Percentiles rank a stretch among this genome's conserved stretches.
Conservation (phyloP, 768 basidiomycete genomes). For the Cystofilobasidium capitatum region DNA sequence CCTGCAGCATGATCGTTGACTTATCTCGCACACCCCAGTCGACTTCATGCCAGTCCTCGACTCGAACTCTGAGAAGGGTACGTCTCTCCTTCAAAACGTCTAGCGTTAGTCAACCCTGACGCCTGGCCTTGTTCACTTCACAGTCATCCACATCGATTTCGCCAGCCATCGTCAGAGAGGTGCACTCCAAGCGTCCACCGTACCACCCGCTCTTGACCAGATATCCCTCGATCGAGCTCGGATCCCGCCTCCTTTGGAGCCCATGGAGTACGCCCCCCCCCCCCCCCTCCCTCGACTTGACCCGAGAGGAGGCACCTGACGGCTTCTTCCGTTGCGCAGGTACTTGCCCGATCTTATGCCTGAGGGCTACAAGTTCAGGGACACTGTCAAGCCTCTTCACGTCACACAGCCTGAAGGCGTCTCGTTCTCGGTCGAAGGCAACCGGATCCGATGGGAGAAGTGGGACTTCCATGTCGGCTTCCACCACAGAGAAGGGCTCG, state of each 20-base stretch:
- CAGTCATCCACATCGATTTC: constrained; percentile 81
- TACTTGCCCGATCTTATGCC: constrained; percentile 59
- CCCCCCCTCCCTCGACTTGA: too few species aligned
- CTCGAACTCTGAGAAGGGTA: constrained; percentile 56
- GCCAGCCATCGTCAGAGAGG: constrained; percentile 39
- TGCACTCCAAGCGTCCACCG: constrained; percentile 44
- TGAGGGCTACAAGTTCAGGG: constrained; percentile 40
- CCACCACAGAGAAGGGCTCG: constrained; percentile 69
- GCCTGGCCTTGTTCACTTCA: too few species aligned
- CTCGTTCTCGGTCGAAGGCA: constrained; percentile 59
- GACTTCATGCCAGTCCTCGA: constrained; percentile 56
- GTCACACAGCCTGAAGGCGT: constrained; percentile 83
- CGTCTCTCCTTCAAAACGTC: too few species aligned
- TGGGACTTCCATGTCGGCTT: constrained; percentile 82
- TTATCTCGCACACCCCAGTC: constrained; percentile 29
- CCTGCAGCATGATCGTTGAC: background rate
- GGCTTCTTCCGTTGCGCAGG: too few species aligned
- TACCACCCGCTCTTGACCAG: constrained; percentile 45
- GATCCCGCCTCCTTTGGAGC: constrained; percentile 58
- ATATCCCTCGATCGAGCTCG: constrained; percentile 54
- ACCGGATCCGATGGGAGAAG: constrained; percentile 66
- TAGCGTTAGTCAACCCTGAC: too few species aligned
- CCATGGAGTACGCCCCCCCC: too few species aligned
- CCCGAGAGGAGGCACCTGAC: too few species aligned
- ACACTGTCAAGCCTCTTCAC: constrained; percentile 71